These are phyloP conservation scores for Dunaliella sp. DNA, from an alignment of 139 green algal genomes.

Conservation along the genomic window DNA sequence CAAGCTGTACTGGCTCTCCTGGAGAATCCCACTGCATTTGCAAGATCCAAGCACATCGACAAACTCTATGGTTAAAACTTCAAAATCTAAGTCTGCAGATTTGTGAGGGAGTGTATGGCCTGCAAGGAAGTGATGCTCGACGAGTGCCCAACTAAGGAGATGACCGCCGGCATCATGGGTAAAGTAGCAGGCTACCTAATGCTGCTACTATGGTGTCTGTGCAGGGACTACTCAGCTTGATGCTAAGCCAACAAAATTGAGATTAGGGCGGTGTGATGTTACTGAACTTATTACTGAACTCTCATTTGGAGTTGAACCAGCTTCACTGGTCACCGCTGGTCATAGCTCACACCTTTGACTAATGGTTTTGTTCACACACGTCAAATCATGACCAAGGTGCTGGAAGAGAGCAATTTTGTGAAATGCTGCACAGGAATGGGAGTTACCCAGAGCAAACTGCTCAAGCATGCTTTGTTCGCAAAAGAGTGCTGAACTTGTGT, in stretches of 20 bases:
- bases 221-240: too few relatives aligned
- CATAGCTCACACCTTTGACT: too few relatives aligned
- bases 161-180: conserved; percentile 34
- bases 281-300: too few relatives aligned
- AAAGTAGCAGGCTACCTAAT: conserved; percentile 26
- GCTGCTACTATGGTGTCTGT: too few relatives aligned
- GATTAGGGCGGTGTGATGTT: too few relatives aligned
- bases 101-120: conserved; percentile 26
- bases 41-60: conserved; percentile 49
- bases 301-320: too few relatives aligned
- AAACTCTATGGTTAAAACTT: too few relatives aligned
- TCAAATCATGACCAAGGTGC: conserved; percentile 38
- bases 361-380: too few relatives aligned
- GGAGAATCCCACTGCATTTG: conserved; percentile 20
- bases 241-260: too few relatives aligned
- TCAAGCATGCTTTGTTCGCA: neutral
- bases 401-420: neutral
- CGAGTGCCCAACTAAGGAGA: conserved; percentile 19
- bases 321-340: too few relatives aligned
- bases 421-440: neutral
- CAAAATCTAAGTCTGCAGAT: conserved; percentile 31
- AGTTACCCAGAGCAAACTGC: neutral
- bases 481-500: neutral
- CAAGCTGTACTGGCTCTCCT: conserved; percentile 37
- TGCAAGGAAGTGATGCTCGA: conserved; percentile 18